Percentiles rank a stretch among this genome's conserved stretches.
Evolutionary conservation across 2,329 filamentous ascomycete genomes (phyloP).

Genomic region (Diplodia scrobiculata): DNA sequence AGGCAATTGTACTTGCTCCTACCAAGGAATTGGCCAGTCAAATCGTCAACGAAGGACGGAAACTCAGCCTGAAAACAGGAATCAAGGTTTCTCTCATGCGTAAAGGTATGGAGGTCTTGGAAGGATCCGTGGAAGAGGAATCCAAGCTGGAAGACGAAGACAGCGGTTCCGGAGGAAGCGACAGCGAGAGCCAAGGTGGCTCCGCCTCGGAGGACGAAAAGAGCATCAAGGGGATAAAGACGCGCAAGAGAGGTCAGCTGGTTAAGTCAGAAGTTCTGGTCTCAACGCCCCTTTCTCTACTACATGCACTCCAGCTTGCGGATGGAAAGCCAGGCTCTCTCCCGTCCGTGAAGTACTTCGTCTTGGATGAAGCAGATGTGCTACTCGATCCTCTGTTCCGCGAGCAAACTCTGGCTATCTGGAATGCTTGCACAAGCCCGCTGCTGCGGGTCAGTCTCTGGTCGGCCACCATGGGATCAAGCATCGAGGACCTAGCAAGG

Average conservation of each 20-base stretch:
- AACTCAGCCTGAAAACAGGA: slow-evolving; percentile 74
- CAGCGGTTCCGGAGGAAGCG: slow-evolving; percentile 39
- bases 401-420: slow-evolving; percentile 82
- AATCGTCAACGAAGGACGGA: slow-evolving; percentile 71
- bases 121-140: slow-evolving; percentile 45
- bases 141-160: slow-evolving; percentile 37
- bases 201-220: slow-evolving; percentile 39
- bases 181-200: slow-evolving; percentile 45
- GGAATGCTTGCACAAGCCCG: slow-evolving; percentile 73
- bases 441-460: slow-evolving; percentile 78
- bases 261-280: slow-evolving; percentile 79
- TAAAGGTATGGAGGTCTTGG: slow-evolving; percentile 72
- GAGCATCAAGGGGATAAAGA: slow-evolving; percentile 42
- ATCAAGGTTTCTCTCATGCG: slow-evolving; percentile 79
- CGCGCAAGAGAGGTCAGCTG: slow-evolving; percentile 49
- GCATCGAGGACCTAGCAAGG: slow-evolving; percentile 76
- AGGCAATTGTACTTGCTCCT: slow-evolving; percentile 53
- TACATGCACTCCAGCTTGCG: slow-evolving; percentile 67
- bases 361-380: slow-evolving; percentile 94
- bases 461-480: slow-evolving; percentile 97
- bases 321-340: slow-evolving; percentile 55
- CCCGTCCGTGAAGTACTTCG: slow-evolving; percentile 69
- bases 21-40: slow-evolving; percentile 56
- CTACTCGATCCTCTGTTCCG: slow-evolving; percentile 88
- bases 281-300: slow-evolving; percentile 75